phyloP scores from a whole-genome alignment of 495 filamentous ascomycete genomes.

The Podospora tetraspora region DNA sequence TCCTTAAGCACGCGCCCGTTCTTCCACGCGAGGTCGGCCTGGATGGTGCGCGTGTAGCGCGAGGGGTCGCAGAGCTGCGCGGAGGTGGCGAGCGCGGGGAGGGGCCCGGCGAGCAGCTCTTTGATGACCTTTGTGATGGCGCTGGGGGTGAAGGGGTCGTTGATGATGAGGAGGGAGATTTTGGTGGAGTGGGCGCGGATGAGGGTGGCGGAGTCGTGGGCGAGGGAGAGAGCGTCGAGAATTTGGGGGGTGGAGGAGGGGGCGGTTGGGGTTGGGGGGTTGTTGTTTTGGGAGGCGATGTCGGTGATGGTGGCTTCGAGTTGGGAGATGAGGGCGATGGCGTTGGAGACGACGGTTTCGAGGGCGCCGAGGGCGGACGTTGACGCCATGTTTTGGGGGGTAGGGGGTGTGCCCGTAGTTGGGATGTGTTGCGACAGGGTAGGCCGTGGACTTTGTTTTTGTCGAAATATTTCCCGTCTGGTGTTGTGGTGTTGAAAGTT shows the following conservation, averaged over 20 bases:
- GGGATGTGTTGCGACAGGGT: neutral
- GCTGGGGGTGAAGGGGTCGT: constrained; percentile 73
- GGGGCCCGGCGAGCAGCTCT: constrained; percentile 57
- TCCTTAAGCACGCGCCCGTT: constrained; percentile 44
- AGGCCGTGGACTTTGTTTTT: neutral
- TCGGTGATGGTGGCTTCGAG: constrained; percentile 33
- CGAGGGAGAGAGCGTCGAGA: constrained; percentile 49
- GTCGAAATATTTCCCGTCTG: neutral
- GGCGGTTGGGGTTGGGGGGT: neutral
- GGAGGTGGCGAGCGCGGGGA: constrained; percentile 67
- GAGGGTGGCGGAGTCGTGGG: constrained; percentile 58
- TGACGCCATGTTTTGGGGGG: constrained; percentile 18
- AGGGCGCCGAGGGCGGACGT: constrained; percentile 18
- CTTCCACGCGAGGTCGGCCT: constrained; percentile 48
- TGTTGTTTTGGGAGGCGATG: constrained; percentile 19
- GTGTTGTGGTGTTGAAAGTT: constrained; percentile 16
- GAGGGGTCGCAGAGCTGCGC: constrained; percentile 55
- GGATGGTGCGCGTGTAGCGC: constrained; percentile 54
- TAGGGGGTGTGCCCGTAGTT: neutral
- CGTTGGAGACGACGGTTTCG: constrained; percentile 20
- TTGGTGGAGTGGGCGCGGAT: constrained; percentile 81
- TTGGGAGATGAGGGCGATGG: constrained; percentile 31
- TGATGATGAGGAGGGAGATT: constrained; percentile 77
- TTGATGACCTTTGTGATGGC: constrained; percentile 63
- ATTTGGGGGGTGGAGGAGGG: neutral